phyloP scores from a whole-genome alignment of 345 rosid species.

The Hibiscus mutabilis region DNA sequence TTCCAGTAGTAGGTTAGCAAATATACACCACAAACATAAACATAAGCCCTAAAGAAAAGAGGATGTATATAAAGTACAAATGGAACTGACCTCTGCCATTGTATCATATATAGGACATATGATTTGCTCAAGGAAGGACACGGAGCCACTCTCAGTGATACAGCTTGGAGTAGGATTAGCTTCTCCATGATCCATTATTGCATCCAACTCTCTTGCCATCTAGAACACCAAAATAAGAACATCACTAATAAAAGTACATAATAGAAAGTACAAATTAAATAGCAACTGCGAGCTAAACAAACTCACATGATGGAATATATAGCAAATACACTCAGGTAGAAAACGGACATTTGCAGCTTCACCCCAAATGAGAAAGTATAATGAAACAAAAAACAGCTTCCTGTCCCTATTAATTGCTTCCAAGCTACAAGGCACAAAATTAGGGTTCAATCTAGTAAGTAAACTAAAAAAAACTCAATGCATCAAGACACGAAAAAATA shows the following conservation, averaged over 20 bases:
- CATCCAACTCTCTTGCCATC: slow-evolving; percentile 99
- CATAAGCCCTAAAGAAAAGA: neutral
- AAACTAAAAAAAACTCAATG: slow-evolving; percentile 3
- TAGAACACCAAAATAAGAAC: slow-evolving; percentile 22
- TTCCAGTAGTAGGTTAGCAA: neutral
- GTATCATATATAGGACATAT: slow-evolving; percentile 66
- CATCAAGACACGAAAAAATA: slow-evolving; percentile 6
- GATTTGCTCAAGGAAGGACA: slow-evolving; percentile 72
- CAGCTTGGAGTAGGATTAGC: slow-evolving; percentile 68
- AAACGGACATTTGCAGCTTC: slow-evolving; percentile 99
- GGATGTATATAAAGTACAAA: neutral
- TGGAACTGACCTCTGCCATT: slow-evolving; percentile 51
- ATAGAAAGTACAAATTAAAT: neutral
- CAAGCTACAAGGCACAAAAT: slow-evolving; percentile 40
- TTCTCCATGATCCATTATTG: slow-evolving; percentile 77
- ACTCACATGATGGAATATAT: slow-evolving; percentile 92
- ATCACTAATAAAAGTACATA: neutral
- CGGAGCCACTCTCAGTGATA: slow-evolving; percentile 45
- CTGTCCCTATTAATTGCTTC: slow-evolving; percentile 86
- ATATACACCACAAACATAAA: neutral
- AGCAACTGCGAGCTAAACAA: slow-evolving; percentile 8
- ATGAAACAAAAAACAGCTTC: slow-evolving; percentile 84
- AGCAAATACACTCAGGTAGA: slow-evolving; percentile 97
- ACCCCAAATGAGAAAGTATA: slow-evolving; percentile 95
- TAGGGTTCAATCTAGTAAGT: slow-evolving; percentile 11